Percentiles rank a stretch among this genome's conserved stretches.
Evolutionary conservation across 2,329 filamentous ascomycete species (phyloP).

Genomic region (Mollisia scopiformis): DNA sequence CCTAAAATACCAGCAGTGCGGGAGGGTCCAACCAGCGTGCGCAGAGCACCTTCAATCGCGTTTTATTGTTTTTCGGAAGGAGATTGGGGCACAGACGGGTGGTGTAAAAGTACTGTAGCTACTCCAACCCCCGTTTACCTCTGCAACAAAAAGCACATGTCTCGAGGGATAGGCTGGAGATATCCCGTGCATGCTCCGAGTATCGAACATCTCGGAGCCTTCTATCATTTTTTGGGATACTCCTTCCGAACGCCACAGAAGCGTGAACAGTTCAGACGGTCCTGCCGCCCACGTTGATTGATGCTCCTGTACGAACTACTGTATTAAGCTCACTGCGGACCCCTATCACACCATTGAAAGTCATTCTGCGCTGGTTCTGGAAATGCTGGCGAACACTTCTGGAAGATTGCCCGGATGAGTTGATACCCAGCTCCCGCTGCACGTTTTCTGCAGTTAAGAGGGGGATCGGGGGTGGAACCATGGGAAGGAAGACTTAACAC

Average conservation of each 20-base stretch:
- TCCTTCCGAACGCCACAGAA: neutral
- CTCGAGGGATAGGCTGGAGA: neutral
- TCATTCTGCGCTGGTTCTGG: neutral
- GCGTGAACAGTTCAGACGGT: neutral
- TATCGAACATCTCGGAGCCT: neutral
- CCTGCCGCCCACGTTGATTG: neutral
- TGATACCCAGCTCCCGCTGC: neutral
- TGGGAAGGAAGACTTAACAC: neutral
- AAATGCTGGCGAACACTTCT: neutral
- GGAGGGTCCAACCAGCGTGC: neutral
- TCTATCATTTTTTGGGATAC: neutral
- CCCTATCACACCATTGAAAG: neutral
- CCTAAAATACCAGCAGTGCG: neutral
- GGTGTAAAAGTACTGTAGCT: neutral
- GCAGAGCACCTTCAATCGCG: no score
- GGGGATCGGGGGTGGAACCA: neutral
- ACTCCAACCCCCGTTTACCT: no score
- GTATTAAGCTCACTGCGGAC: neutral
- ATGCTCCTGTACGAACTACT: no score
- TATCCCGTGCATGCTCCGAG: neutral
- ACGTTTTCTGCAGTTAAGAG: neutral
- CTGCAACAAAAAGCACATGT: neutral
- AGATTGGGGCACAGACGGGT: neutral
- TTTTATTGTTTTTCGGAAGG: neutral
- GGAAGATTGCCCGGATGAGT: neutral